Evolutionary conservation across 1,284 basidiomycete genomes (phyloP).

Genomic region (Singerocomus inundabilis): DNA sequence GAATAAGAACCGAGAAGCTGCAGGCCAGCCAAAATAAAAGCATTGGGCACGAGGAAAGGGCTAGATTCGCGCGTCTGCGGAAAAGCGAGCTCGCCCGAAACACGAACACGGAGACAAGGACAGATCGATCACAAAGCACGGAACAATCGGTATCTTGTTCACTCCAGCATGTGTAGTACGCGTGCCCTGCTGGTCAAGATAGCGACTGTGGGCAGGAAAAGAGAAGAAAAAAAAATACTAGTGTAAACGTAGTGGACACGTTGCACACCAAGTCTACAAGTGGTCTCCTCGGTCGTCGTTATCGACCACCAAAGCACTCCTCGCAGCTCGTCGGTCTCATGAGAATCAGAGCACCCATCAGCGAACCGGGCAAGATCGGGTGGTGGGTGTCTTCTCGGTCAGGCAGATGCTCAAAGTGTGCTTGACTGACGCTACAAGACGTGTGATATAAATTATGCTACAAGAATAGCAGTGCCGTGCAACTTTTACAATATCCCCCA

Average conservation of each 20-base stretch:
- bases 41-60: slow-evolving; percentile 31
- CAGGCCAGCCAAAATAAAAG: slow-evolving; percentile 22
- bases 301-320: slow-evolving; percentile 1
- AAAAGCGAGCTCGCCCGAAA: slow-evolving; percentile 26
- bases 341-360: background rate
- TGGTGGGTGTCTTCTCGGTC: background rate
- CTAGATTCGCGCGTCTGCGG: slow-evolving; percentile 24
- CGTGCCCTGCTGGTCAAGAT: slow-evolving; percentile 22
- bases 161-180: slow-evolving; percentile 26
- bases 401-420: background rate
- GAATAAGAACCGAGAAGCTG: slow-evolving; percentile 5
- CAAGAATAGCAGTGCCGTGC: slow-evolving; percentile 1
- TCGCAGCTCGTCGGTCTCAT: background rate
- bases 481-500: background rate
- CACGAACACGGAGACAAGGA: slow-evolving; percentile 23
- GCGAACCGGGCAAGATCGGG: background rate
- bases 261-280: slow-evolving; percentile 27
- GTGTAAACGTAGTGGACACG: slow-evolving; percentile 21
- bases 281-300: slow-evolving; percentile 4
- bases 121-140: slow-evolving; percentile 25
- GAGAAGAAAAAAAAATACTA: background rate
- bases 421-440: slow-evolving; percentile 17
- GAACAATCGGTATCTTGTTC: slow-evolving; percentile 10
- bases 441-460: slow-evolving; percentile 21
- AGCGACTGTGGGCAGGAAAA: slow-evolving; percentile 9